Evolutionary conservation across 2,329 filamentous ascomycete genomes (phyloP).

Genomic region (Stachybotrys chlorohalonatus): DNA sequence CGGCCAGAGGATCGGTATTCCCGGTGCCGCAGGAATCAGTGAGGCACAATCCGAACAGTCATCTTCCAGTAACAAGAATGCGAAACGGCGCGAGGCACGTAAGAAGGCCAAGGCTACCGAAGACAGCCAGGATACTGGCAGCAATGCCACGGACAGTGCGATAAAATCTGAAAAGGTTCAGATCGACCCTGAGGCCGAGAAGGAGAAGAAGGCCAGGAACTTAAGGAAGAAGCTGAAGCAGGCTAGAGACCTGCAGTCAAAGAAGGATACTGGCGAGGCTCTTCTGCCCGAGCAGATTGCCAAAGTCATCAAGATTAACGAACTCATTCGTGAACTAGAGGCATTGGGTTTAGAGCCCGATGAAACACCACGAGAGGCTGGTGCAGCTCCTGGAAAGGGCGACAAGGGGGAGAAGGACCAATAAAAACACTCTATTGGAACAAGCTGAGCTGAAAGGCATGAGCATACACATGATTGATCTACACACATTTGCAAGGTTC

Average conservation of each 20-base stretch:
- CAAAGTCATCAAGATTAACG: slow-evolving; percentile 95
- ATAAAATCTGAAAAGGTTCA: slow-evolving; percentile 26
- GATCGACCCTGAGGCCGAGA: slow-evolving; percentile 63
- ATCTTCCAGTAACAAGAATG: slow-evolving; percentile 69
- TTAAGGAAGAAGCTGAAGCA: slow-evolving; percentile 93
- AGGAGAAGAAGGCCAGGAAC: slow-evolving; percentile 86
- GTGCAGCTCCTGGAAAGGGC: not conserved
- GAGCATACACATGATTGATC: not conserved
- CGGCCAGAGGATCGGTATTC: slow-evolving; percentile 51
- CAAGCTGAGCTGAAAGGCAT: not conserved
- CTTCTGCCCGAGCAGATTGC: slow-evolving; percentile 90
- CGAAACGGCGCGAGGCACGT: slow-evolving; percentile 56
- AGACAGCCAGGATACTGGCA: slow-evolving; percentile 55
- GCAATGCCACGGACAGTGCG: slow-evolving; percentile 23
- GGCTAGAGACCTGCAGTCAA: slow-evolving; percentile 79
- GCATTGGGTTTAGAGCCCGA: slow-evolving; percentile 75
- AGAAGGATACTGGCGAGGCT: slow-evolving; percentile 78
- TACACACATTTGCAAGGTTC: not conserved
- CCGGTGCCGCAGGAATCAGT: slow-evolving; percentile 57
- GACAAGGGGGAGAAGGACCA: not conserved
- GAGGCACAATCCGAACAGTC: slow-evolving; percentile 37
- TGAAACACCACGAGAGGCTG: slow-evolving; percentile 44
- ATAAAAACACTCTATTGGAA: not conserved
- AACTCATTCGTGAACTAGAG: slow-evolving; percentile 82
- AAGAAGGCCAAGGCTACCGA: slow-evolving; percentile 43